phyloP scores from a whole-genome alignment of 169 alveolate genomes.

The Eimeria necatrix region DNA sequence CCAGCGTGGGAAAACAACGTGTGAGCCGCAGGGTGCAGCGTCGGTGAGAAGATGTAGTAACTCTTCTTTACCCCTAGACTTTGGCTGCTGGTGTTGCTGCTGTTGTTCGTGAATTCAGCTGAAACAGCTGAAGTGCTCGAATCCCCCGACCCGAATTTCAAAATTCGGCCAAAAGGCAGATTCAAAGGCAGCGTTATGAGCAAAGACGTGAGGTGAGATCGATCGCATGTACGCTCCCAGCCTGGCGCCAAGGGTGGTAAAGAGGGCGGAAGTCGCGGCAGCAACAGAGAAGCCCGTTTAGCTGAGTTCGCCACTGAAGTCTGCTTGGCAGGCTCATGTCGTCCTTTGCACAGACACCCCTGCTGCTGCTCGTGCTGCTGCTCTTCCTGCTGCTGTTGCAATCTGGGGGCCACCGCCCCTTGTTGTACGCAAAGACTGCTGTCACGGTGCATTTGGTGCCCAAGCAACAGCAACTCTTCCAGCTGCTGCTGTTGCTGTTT shows the following conservation, averaged over 20 bases:
- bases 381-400: slow-evolving; percentile 18
- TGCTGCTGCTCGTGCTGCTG: slow-evolving; percentile 46
- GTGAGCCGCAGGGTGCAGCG: slow-evolving; percentile 74
- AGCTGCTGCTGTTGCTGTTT: slow-evolving; percentile 62
- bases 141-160: slow-evolving; percentile 65
- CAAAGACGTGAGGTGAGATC: slow-evolving; percentile 67
- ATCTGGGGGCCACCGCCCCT: slow-evolving; percentile 5
- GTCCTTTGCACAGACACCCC: slow-evolving; percentile 56
- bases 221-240: slow-evolving; percentile 54
- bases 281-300: slow-evolving; percentile 33
- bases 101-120: neutral
- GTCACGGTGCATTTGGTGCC: slow-evolving; percentile 54
- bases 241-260: slow-evolving; percentile 42
- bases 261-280: slow-evolving; percentile 31
- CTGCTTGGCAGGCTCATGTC: slow-evolving; percentile 29
- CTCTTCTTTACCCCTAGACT: slow-evolving; percentile 77
- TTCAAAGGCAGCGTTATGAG: slow-evolving; percentile 76
- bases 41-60: slow-evolving; percentile 76
- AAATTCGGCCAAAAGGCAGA: slow-evolving; percentile 78
- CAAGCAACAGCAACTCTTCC: slow-evolving; percentile 40
- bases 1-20: slow-evolving; percentile 79
- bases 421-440: slow-evolving; percentile 33
- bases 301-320: slow-evolving; percentile 16
- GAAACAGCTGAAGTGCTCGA: neutral
- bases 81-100: slow-evolving; percentile 59